Conservation (phyloP, 2,329 filamentous ascomycete species). For the Botrytis elliptica region DNA sequence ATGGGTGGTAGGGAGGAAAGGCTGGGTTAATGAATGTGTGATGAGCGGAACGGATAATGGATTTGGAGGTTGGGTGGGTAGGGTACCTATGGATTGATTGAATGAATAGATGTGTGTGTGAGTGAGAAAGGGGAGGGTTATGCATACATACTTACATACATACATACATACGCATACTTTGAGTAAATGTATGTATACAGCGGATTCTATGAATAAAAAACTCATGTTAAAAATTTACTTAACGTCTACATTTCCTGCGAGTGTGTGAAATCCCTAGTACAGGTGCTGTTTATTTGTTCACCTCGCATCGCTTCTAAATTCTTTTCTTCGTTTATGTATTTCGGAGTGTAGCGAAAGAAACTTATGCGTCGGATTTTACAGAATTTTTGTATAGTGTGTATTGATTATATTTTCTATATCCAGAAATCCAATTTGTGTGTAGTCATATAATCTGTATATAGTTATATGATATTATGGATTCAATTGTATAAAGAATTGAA, state of each 20-base stretch:
- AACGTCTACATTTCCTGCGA: background rate
- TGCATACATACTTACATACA: background rate
- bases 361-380: too few species aligned
- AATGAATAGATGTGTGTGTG: background rate
- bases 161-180: background rate
- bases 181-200: background rate
- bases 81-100: background rate
- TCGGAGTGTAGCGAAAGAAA: too few species aligned
- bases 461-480: too few species aligned
- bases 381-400: too few species aligned
- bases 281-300: background rate
- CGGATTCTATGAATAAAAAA: background rate
- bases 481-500: too few species aligned
- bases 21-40: slow-evolving; percentile 1
- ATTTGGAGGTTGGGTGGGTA: background rate
- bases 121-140: background rate
- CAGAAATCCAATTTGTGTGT: too few species aligned
- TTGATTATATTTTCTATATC: too few species aligned
- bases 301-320: background rate
- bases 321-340: background rate
- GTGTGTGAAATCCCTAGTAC: background rate
- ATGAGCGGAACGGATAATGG: background rate
- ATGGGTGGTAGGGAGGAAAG: background rate
- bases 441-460: too few species aligned
- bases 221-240: background rate